phyloP scores from a whole-genome alignment of 2,329 filamentous ascomycete species.

The Diaporthe sp. region DNA sequence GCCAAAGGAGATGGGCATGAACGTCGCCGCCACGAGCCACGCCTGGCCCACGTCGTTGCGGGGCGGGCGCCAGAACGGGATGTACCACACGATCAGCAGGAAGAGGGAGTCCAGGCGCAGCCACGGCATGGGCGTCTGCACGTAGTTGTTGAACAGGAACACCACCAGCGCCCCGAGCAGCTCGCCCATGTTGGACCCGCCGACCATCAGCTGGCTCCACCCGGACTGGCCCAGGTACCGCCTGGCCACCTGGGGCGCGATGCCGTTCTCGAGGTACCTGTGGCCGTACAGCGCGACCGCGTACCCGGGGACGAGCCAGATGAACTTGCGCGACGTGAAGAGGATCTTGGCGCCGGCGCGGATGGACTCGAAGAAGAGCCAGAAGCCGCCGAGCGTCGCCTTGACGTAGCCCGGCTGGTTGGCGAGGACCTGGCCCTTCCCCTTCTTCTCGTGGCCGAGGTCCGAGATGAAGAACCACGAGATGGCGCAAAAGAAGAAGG shows the following conservation, averaged over 20 bases:
- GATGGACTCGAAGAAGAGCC: constrained; percentile 60
- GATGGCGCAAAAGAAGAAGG: constrained; percentile 56
- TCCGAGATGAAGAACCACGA: constrained; percentile 63
- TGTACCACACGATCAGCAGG: constrained; percentile 62
- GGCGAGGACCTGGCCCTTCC: constrained; percentile 14
- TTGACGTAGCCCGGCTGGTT: constrained; percentile 52
- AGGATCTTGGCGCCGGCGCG: constrained; percentile 61
- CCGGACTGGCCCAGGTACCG: constrained; percentile 62
- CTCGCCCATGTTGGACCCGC: constrained; percentile 65
- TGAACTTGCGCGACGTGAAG: constrained; percentile 60
- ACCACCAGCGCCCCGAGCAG: constrained; percentile 62
- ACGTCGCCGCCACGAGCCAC: constrained; percentile 60
- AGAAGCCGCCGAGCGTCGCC: constrained; percentile 55
- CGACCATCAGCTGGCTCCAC: constrained; percentile 64
- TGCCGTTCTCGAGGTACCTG: constrained; percentile 63
- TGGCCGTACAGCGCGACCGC: constrained; percentile 63
- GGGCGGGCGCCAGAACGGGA: constrained; percentile 60
- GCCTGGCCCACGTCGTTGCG: constrained; percentile 56
- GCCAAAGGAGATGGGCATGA: constrained; percentile 62
- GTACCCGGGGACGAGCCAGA: constrained; percentile 65
- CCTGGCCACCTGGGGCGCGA: constrained; percentile 60
- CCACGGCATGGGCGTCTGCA: constrained; percentile 65
- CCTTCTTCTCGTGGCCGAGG: constrained; percentile 50
- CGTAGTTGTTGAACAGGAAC: constrained; percentile 62
- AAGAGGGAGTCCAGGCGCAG: constrained; percentile 61